Base-by-base conservation (phyloP, 306 rosid species). In the Sicyos baderoa region DNA sequence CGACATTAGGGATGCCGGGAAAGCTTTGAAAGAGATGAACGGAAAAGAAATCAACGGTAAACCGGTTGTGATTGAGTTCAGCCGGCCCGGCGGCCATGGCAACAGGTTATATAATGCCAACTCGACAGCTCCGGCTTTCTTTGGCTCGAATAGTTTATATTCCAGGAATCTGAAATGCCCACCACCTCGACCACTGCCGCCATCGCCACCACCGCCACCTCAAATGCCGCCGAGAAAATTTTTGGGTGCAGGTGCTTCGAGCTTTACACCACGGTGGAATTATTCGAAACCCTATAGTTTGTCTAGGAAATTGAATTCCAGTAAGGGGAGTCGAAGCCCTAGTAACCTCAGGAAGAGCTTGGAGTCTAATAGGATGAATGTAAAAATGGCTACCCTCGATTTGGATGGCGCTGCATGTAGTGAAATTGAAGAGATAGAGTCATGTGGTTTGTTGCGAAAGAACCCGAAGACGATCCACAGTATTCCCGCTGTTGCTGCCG, bases 1-100 rank as follows among this genome's bases (percentile, higher is more conserved):
- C 56, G 97, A 93, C 73, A 76, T 76, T 1, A 85, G 98, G 64
- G 89, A 89, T 50, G 95, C 98, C 0, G 89, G 87, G 0, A 86
- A 65, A 58, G 98, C 98, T 5, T 79, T 89, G 21, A 71, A 67
- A 17, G 79, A 86, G 9, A 82, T 89, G 96, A 89, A 89, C 54
- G 97, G 97, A 0, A 93, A 81, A 18, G 81, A 86, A 25, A 73
- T 93, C 27, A 40, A 73, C 27, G 97, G 97, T 3, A 93, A 84
- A 16, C 22, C 76, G 0, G 68, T 93, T 3, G 77, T 81, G 0
- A 88, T 93, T 8, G 86, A 93, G 64, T 89, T 83, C 60, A 91
- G 89, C 77, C 76, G 91, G 7, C 95, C 92, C 9, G 94, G 93
- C 0, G 94, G 94, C 7, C 79, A 82, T 12, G 68, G 74, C 53